Evolutionary conservation across 441 rosid genomes (phyloP).

Genomic region (Macaranga tanarius): DNA sequence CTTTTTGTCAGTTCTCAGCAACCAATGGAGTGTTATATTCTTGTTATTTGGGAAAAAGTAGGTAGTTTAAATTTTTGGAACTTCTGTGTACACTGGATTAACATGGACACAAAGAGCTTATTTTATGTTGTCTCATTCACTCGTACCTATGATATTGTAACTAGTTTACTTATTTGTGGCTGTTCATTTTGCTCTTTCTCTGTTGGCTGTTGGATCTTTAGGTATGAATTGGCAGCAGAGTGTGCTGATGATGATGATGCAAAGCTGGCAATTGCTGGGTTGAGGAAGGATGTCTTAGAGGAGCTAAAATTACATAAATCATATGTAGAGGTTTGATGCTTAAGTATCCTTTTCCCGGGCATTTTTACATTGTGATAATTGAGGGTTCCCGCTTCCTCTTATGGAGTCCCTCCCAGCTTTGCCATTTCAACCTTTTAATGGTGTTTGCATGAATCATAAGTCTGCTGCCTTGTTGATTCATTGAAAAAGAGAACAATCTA

Average conservation of each 20-base stretch:
- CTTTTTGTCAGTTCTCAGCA: conserved; percentile 25
- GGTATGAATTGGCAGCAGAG: conserved; percentile 73
- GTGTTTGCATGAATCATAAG: background rate
- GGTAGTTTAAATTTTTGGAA: conserved; percentile 20
- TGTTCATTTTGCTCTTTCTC: conserved; percentile 8
- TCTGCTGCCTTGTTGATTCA: background rate
- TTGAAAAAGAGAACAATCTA: background rate
- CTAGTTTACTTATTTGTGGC: background rate
- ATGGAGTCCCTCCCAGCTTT: background rate
- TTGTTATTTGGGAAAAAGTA: conserved; percentile 21
- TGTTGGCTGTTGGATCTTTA: conserved; percentile 21
- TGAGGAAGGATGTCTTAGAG: conserved; percentile 56
- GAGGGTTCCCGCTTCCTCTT: background rate
- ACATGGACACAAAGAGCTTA: background rate
- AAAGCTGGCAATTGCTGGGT: conserved; percentile 47
- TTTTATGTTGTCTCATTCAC: conserved; percentile 1
- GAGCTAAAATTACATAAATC: conserved; percentile 67
- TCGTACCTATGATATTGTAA: conserved; percentile 6
- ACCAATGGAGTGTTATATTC: conserved; percentile 20
- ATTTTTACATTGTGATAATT: background rate
- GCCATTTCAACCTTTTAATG: background rate
- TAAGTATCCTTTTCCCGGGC: background rate
- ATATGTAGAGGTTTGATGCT: conserved; percentile 47
- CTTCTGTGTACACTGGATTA: background rate
- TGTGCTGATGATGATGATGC: conserved; percentile 84